Evolutionary conservation across 345 rosid species (phyloP).

Genomic region (Barbarea vulgaris): DNA sequence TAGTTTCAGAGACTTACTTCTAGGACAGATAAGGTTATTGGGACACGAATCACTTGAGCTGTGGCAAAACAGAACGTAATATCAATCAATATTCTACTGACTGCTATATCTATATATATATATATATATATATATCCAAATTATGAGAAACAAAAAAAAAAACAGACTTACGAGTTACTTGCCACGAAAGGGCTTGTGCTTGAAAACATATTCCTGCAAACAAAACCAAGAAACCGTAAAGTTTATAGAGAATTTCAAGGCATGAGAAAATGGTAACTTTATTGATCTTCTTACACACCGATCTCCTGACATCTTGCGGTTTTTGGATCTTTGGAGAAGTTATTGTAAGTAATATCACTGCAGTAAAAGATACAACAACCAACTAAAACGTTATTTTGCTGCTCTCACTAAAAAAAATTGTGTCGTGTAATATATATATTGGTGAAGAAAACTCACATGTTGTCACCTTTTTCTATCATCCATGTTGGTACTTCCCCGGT

Average conservation of each 20-base stretch:
- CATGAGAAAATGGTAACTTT: background rate
- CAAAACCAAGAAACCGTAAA: conserved; percentile 22
- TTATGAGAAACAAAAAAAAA: background rate
- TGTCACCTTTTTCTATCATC: conserved; percentile 45
- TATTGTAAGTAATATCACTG: conserved; percentile 78
- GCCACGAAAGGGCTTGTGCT: conserved; percentile 58
- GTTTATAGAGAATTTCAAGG: conserved; percentile 3
- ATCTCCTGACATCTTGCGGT: conserved; percentile 39
- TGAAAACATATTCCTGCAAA: conserved; percentile 51
- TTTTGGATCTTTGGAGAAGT: conserved; percentile 46
- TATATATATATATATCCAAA: conserved; percentile 2
- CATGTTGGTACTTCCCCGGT: conserved; percentile 55
- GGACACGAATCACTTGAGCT: conserved; percentile 30
- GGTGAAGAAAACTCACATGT: conserved; percentile 44
- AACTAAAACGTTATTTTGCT: background rate
- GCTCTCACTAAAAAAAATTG: background rate
- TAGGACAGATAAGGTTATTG: conserved; percentile 5
- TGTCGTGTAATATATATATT: too few relatives aligned
- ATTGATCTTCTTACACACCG: conserved; percentile 43
- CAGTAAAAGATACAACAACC: conserved; percentile 4
- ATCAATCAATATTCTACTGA: conserved; percentile 16
- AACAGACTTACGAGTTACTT: conserved; percentile 45
- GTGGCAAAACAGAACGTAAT: conserved; percentile 1
- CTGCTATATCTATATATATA: too few relatives aligned
- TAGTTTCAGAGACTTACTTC: conserved; percentile 35